Base-by-base conservation (phyloP, 2,329 filamentous ascomycete genomes). In the Nectriaceae sp. region DNA sequence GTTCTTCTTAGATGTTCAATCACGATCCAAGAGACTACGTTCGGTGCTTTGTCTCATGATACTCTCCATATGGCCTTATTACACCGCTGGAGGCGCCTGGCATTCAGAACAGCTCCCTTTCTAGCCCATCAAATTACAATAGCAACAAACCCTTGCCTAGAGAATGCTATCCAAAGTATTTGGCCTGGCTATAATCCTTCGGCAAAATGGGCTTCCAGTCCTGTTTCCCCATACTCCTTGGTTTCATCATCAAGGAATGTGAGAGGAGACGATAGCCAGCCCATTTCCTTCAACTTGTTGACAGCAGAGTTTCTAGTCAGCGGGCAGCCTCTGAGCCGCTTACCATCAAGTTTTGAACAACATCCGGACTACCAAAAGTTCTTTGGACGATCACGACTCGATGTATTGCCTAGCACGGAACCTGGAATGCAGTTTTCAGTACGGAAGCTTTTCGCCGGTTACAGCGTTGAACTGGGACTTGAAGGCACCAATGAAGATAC, bases 301-400 rank as follows among this genome's bases (percentile, higher is more conserved):
- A 76, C 70, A 0, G 80, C 75, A 0, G 67, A 75, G 20, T 63
- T 86, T 0, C 67, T 83, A 0, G 71, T 84, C 1, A 70, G 83
- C 47, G 80, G 80, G 0, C 36, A 65, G 1, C 79, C 77, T 0
- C 54, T 83, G 0, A 60, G 70, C 4, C 70, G 75, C 2, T 66
- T 84, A 0, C 80, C 80, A 0, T 3, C 11, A 0, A 50, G 70
- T 0, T 84, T 79, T 41, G 66, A 74, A 26, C 6, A 13, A 0
- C 67, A 79, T 43, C 6, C 55, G 0, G 63, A 63, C 1, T 84
- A 78, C 52, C 11, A 11, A 0, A 54, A 57, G 0, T 57, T 84
- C 0, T 82, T 84, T 58, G 71, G 73, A 1, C 45, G 56, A 4
- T 60, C 63, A 0, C 40, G 63, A 0, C 41, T 82, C 3, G 73